Conservation (phyloP, 768 basidiomycete genomes). For the Trametes cingulata region DNA sequence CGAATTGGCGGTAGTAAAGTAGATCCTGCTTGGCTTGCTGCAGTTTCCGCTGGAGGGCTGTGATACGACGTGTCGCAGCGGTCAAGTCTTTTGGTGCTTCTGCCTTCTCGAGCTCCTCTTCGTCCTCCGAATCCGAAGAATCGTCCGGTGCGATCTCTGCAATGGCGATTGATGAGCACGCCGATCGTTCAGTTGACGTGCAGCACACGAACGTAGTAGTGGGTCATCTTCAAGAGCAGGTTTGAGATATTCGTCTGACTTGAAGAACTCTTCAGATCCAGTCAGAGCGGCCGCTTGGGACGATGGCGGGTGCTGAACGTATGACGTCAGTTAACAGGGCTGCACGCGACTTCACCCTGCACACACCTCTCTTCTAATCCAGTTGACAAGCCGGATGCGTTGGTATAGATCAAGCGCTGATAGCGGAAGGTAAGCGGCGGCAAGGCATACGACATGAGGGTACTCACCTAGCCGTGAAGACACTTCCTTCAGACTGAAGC, state of each 20-base stretch:
- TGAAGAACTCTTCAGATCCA: slow-evolving; percentile 62
- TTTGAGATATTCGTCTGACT: slow-evolving; percentile 76
- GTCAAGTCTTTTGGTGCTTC: slow-evolving; percentile 33
- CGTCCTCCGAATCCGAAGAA: slow-evolving; percentile 83
- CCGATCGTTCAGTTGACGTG: background rate
- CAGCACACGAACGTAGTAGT: slow-evolving; percentile 68
- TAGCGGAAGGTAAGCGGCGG: background rate
- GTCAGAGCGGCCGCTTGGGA: slow-evolving; percentile 47
- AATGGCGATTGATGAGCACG: background rate
- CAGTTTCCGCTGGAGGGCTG: slow-evolving; percentile 62
- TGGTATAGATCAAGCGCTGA: slow-evolving; percentile 78
- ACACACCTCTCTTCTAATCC: slow-evolving; percentile 73
- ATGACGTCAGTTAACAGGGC: slow-evolving; percentile 5
- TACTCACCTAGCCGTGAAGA: slow-evolving; percentile 58
- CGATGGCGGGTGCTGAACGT: slow-evolving; percentile 54
- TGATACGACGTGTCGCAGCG: slow-evolving; percentile 47
- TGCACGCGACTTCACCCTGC: background rate
- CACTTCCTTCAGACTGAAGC: slow-evolving; percentile 59
- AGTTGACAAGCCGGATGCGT: slow-evolving; percentile 83
- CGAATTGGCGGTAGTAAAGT: slow-evolving; percentile 58
- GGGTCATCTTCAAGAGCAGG: slow-evolving; percentile 88
- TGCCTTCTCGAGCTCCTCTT: slow-evolving; percentile 41
- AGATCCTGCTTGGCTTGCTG: slow-evolving; percentile 59
- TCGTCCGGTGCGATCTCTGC: slow-evolving; percentile 63
- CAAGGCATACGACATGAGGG: background rate